Base-by-base conservation (phyloP, 306 rosid genomes). In the Pterocarpus santalinus region DNA sequence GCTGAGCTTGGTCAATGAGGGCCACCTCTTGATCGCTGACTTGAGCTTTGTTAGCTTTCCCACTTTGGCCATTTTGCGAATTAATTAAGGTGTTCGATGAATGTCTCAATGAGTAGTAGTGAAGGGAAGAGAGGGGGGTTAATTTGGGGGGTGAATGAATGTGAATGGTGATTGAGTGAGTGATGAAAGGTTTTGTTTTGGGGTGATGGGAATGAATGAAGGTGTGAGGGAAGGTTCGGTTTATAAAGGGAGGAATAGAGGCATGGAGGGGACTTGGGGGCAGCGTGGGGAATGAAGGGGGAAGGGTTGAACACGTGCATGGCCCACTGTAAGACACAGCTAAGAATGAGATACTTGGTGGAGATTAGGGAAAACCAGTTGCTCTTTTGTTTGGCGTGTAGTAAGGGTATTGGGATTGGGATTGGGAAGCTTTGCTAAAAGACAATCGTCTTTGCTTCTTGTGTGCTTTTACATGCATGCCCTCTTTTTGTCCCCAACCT, bases 241-340 rank as follows among this genome's bases (percentile, higher is more conserved):
- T 83, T 55, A 85, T 89, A 83, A 83, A 60, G 34, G 52, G 65
- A 39, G 5, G 46, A 49, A 4, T 8, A 44, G 68, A 10, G 16
- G 60, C 2, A 51, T 13, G 61, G 32, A 30, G 73, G 60, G 82
- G 64, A 69, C 70, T 60, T 16, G 51, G 12, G 12, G 51, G 51
- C 9, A 2, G 51, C 8, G 10, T 7, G 12, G 9, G 51, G 51
- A 44, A 44, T 44, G 51, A 10, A 44, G 43, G 28, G 13, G 76
- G 63, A 34, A 22, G 57, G 81, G 55, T 15, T 7, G 46, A 63
- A 63, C 68, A 76, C 65, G 88, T 73, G 90, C 83, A 80, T 86
- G 98, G 93, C 94, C 97, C 97, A 90, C 89, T 57, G 90, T 86
- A 58, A 82, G 33, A 82, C 85, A 86, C 97, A 91, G 97, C 97